Conservation (phyloP, 768 basidiomycete genomes). For the Tephrocybe sp. region DNA sequence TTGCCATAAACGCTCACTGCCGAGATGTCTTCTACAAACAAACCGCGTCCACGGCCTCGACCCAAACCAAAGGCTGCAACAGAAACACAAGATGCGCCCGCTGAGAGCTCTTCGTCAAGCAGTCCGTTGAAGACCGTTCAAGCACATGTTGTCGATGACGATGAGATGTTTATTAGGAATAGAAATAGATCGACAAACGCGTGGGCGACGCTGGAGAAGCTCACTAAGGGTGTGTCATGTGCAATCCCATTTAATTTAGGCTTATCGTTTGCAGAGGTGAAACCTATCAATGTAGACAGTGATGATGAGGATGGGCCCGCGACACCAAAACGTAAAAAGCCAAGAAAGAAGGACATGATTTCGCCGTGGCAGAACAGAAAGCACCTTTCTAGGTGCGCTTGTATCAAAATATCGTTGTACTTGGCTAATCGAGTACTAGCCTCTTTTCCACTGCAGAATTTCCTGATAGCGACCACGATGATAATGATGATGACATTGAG, state of each 20-base stretch:
- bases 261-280: constrained; percentile 3
- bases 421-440: constrained; percentile 20
- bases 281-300: constrained; percentile 6
- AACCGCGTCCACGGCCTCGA: constrained; percentile 44
- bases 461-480: constrained; percentile 26
- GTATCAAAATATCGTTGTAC: background rate
- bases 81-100: constrained; percentile 11
- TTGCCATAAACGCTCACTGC: constrained; percentile 26
- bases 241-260: background rate
- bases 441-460: constrained; percentile 34
- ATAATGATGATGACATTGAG: constrained; percentile 44
- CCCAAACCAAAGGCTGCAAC: constrained; percentile 40
- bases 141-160: constrained; percentile 49
- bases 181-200: constrained; percentile 47
- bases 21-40: constrained; percentile 27
- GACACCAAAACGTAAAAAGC: constrained; percentile 33
- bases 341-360: constrained; percentile 36
- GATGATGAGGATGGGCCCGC: constrained; percentile 28
- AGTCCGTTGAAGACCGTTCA: constrained; percentile 14
- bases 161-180: constrained; percentile 72
- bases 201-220: constrained; percentile 60
- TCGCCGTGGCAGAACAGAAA: constrained; percentile 44
- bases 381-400: constrained; percentile 38
- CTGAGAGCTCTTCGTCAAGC: constrained; percentile 18
- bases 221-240: constrained; percentile 48